Conservation (phyloP, 2,329 filamentous ascomycete genomes). For the Exophiala phaeomuriformis region DNA sequence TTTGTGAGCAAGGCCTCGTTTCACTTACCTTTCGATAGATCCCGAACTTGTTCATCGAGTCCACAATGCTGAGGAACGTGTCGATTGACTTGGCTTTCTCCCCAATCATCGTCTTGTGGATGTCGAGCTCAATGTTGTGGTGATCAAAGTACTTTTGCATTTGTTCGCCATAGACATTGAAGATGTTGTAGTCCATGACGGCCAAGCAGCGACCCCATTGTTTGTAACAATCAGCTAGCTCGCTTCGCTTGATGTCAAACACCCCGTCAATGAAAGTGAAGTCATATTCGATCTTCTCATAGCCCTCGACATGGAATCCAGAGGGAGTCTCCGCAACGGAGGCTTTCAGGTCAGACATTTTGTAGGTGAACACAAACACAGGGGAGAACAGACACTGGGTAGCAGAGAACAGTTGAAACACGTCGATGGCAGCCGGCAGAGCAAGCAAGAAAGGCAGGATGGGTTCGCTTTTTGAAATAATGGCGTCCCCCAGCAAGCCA, state of each 20-base stretch:
- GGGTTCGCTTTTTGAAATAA: not conserved
- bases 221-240: conserved; percentile 59
- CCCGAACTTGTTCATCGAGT: conserved; percentile 68
- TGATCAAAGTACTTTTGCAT: conserved; percentile 63
- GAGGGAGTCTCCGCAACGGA: conserved; percentile 55
- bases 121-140: conserved; percentile 53
- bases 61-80: conserved; percentile 60
- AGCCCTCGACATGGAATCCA: conserved; percentile 64
- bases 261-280: conserved; percentile 66
- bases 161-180: conserved; percentile 57
- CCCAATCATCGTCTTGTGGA: conserved; percentile 67
- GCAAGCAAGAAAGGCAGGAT: not conserved
- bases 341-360: conserved; percentile 64
- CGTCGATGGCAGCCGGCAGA: not conserved
- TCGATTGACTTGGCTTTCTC: conserved; percentile 69
- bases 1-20: conserved; percentile 7
- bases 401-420: not conserved
- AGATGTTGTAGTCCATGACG: conserved; percentile 66
- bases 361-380: conserved; percentile 23
- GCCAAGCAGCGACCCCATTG: conserved; percentile 59
- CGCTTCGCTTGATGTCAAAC: conserved; percentile 53
- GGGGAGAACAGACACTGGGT: not conserved
- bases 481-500: not conserved
- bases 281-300: conserved; percentile 70
- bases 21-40: conserved; percentile 53